Evolutionary conservation across 2,329 filamentous ascomycete species (phyloP).

Genomic region (Paecilomyces variotii): DNA sequence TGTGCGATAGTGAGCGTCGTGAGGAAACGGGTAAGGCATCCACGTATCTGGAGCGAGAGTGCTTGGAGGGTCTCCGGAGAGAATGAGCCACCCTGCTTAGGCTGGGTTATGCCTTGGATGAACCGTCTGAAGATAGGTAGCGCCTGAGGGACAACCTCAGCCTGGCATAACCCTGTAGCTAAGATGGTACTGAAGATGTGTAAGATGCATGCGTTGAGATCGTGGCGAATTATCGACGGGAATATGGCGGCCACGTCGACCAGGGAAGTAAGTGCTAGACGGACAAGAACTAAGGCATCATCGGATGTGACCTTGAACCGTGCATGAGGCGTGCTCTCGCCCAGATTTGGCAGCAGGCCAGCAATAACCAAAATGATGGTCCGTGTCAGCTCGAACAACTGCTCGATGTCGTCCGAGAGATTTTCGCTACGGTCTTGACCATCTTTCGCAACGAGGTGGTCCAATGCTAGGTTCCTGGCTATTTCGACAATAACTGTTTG

Average conservation of each 20-base stretch:
- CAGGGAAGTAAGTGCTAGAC: conserved; percentile 72
- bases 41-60: conserved; percentile 65
- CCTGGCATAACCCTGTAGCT: conserved; percentile 77
- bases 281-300: conserved; percentile 73
- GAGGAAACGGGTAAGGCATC: conserved; percentile 74
- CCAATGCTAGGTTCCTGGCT: conserved; percentile 77
- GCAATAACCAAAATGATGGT: conserved; percentile 92
- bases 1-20: conserved; percentile 53
- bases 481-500: conserved; percentile 93
- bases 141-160: conserved; percentile 78
- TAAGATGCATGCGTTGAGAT: conserved; percentile 90
- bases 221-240: conserved; percentile 90
- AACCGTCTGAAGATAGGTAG: conserved; percentile 90
- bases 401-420: conserved; percentile 92
- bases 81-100: conserved; percentile 10
- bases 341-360: conserved; percentile 69
- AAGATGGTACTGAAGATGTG: conserved; percentile 95
- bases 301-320: conserved; percentile 71
- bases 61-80: conserved; percentile 32
- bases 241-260: conserved; percentile 95
- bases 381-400: conserved; percentile 90
- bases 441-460: conserved; percentile 79
- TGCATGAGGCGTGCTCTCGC: conserved; percentile 48
- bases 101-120: conserved; percentile 60
- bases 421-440: conserved; percentile 61